These are phyloP conservation scores for Xylaria digitata DNA, from an alignment of 2,329 filamentous ascomycete genomes.

Conservation along the genomic window DNA sequence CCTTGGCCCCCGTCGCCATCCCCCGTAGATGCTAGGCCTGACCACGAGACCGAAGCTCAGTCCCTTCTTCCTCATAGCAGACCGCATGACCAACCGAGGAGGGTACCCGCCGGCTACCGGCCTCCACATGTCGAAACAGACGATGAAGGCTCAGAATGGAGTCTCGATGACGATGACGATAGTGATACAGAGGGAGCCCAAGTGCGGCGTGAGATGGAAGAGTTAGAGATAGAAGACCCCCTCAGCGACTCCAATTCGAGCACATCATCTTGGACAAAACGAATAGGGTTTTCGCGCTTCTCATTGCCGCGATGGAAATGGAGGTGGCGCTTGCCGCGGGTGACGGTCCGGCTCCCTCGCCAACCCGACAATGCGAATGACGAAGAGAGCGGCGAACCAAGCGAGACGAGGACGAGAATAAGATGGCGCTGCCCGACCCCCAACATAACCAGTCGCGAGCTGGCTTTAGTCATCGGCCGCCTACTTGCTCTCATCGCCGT, in stretches of 20 bases:
- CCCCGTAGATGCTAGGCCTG: constrained; percentile 69
- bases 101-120: constrained; percentile 71
- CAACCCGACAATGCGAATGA: constrained; percentile 45
- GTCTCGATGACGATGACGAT: constrained; percentile 54
- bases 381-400: constrained; percentile 37
- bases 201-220: constrained; percentile 84
- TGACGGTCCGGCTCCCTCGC: constrained; percentile 62
- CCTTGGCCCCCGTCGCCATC: constrained; percentile 71
- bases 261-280: constrained; percentile 64
- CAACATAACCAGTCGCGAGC: constrained; percentile 56
- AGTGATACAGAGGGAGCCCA: constrained; percentile 65
- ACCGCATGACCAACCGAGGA: constrained; percentile 55
- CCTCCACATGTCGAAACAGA: constrained; percentile 78
- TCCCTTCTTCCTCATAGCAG: constrained; percentile 72
- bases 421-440: constrained; percentile 53
- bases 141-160: constrained; percentile 64
- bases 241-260: constrained; percentile 51
- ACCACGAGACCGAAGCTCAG: constrained; percentile 80
- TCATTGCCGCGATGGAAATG: constrained; percentile 66
- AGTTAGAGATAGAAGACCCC: constrained; percentile 86
- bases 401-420: constrained; percentile 44
- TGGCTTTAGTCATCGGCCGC: constrained; percentile 75
- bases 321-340: constrained; percentile 62
- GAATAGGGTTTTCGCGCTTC: constrained; percentile 58
- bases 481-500: constrained; percentile 81